Percentiles rank a stretch among this genome's conserved stretches.
These are phyloP conservation scores for Phialophora expanda DNA, from an alignment of 2,329 filamentous ascomycete species.

Conservation along the genomic window DNA sequence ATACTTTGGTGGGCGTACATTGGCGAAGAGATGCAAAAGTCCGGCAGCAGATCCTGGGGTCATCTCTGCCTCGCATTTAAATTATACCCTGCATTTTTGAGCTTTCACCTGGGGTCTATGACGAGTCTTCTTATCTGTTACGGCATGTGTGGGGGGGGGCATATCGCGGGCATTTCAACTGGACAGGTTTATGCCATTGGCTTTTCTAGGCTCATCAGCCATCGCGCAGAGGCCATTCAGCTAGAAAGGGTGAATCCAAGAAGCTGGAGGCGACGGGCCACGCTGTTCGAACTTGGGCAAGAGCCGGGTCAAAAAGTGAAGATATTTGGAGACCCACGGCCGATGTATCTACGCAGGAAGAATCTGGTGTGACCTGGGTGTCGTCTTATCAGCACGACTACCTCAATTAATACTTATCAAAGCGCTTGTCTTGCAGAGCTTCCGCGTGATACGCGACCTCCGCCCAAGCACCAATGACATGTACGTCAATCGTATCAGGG, in stretches of 20 bases:
- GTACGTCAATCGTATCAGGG: neutral
- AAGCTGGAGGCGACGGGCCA: too few relatives aligned
- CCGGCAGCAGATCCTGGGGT: constrained; percentile 2
- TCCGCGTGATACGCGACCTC: neutral
- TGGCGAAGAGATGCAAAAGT: constrained; percentile 10
- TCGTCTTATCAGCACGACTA: neutral
- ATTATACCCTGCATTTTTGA: constrained; percentile 17
- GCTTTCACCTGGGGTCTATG: neutral
- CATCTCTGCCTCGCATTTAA: constrained; percentile 7
- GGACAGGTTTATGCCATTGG: neutral
- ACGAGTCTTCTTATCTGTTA: constrained; percentile 15
- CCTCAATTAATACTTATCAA: neutral
- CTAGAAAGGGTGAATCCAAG: neutral
- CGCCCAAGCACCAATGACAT: neutral
- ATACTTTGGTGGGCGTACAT: neutral
- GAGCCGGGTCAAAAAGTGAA: neutral
- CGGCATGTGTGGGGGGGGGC: neutral
- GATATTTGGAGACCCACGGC: neutral
- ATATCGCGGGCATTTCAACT: neutral
- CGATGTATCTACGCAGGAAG: neutral
- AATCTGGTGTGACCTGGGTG: neutral
- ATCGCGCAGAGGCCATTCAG: neutral
- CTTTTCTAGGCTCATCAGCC: neutral
- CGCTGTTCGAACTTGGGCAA: neutral
- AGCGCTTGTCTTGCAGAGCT: neutral